phyloP scores from a whole-genome alignment of 257 asterid species.

The Solanum okadae region DNA sequence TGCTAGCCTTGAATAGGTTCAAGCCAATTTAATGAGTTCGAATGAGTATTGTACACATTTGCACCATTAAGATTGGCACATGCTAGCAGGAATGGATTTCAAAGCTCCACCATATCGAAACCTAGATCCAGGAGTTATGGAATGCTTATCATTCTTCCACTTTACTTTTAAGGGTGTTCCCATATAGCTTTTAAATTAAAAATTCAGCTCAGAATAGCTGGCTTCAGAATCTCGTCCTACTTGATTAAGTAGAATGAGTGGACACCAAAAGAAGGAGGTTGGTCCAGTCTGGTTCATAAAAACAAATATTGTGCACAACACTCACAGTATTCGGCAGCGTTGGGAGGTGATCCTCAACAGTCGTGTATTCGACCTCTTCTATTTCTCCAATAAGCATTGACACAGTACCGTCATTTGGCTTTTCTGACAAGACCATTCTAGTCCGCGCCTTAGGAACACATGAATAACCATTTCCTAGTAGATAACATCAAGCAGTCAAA shows the following conservation, averaged over 20 bases:
- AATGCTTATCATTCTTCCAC: not conserved
- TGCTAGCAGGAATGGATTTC: not conserved
- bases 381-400: conserved; percentile 84
- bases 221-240: not conserved
- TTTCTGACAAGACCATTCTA: conserved; percentile 91
- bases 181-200: not conserved
- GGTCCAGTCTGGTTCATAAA: not conserved
- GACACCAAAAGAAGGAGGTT: not conserved
- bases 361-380: conserved; percentile 52
- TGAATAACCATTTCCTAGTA: conserved; percentile 54
- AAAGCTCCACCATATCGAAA: not conserved
- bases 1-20: not conserved
- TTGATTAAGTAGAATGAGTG: not conserved
- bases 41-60: not conserved
- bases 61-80: not conserved
- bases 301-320: not conserved
- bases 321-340: conserved; percentile 90
- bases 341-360: conserved; percentile 82
- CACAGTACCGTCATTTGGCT: conserved; percentile 76
- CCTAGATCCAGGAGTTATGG: not conserved
- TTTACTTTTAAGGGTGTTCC: not conserved
- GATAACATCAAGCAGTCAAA: conserved; percentile 12
- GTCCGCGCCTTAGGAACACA: conserved; percentile 50
- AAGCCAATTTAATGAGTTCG: not conserved
- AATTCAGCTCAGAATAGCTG: not conserved